Percentiles rank a stretch among this genome's conserved stretches.
Conservation (phyloP, 768 basidiomycete species). For the Suillus spraguei region DNA sequence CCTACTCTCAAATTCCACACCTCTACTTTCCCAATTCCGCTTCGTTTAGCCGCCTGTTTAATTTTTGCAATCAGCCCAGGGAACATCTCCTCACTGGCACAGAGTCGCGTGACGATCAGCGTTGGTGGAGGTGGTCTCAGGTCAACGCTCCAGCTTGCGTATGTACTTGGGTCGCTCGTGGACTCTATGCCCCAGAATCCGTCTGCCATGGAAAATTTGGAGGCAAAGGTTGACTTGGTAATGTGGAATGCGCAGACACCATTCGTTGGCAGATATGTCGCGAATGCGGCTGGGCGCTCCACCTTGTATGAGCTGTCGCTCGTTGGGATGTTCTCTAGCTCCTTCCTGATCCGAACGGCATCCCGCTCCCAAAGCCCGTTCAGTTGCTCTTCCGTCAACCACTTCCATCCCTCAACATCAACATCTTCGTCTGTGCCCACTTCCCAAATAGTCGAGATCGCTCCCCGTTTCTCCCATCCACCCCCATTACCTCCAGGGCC, state of each 20-base stretch:
- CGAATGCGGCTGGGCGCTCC: constrained; percentile 21
- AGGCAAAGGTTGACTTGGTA: constrained; percentile 30
- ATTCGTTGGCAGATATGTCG: constrained; percentile 44
- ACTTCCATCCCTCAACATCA: constrained; percentile 17
- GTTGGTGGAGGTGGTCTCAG: constrained; percentile 31
- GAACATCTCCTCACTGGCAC: constrained; percentile 34
- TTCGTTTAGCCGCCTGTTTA: constrained; percentile 36
- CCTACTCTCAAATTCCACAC: constrained; percentile 47
- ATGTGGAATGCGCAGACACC: constrained; percentile 51
- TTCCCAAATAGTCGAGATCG: constrained; percentile 44
- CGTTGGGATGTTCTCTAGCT: constrained; percentile 23
- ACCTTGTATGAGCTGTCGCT: constrained; percentile 13
- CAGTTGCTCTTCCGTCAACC: constrained; percentile 41
- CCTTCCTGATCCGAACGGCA: constrained; percentile 36
- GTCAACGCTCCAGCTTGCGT: constrained; percentile 51
- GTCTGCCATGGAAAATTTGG: constrained; percentile 16
- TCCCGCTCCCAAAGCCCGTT: constrained; percentile 44
- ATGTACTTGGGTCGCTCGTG: constrained; percentile 21
- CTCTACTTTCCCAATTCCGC: constrained; percentile 44
- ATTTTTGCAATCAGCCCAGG: constrained; percentile 37
- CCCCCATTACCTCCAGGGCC: constrained; percentile 36
- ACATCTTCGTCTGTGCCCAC: constrained; percentile 18
- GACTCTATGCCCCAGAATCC: constrained; percentile 26
- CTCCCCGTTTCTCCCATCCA: constrained; percentile 49
- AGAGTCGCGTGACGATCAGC: constrained; percentile 48